Percentiles rank a stretch among this genome's conserved stretches.
Conservation (phyloP, 2,329 filamentous ascomycete genomes). For the Penicillium italicum region DNA sequence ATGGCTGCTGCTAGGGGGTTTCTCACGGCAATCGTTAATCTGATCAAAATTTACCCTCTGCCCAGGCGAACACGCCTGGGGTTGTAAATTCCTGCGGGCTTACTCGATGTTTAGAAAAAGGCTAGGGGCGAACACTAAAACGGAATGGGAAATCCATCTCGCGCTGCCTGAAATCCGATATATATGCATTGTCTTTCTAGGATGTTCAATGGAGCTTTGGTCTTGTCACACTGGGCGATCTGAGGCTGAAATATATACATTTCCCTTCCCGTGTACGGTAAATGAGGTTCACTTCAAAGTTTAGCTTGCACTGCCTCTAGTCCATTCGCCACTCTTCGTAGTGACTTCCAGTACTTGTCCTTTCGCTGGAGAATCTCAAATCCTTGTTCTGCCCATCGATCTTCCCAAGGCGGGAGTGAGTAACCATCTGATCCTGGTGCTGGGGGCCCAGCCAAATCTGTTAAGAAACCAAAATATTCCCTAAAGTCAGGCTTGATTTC, state of each 20-base stretch:
- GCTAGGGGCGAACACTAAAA: too few species aligned
- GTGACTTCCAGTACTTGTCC: slow-evolving; percentile 18
- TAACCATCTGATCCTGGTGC: slow-evolving; percentile 35
- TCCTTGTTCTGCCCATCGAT: slow-evolving; percentile 30
- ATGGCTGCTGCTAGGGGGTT: too few species aligned
- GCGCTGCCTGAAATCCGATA: background rate
- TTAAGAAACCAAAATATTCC: slow-evolving; percentile 41
- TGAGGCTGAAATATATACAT: background rate
- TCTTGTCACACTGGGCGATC: background rate
- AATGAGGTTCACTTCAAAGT: background rate
- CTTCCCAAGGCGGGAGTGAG: slow-evolving; percentile 38
- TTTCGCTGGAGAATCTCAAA: slow-evolving; percentile 21
- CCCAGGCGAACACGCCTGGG: too few species aligned
- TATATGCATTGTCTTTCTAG: background rate
- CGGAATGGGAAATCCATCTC: background rate
- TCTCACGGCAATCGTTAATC: too few species aligned
- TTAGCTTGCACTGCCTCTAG: background rate
- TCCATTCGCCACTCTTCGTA: slow-evolving; percentile 1
- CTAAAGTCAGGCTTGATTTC: slow-evolving; percentile 35
- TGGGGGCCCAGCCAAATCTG: slow-evolving; percentile 40
- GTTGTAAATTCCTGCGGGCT: too few species aligned
- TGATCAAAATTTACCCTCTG: too few species aligned
- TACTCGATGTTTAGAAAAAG: too few species aligned
- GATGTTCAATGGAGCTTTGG: background rate
- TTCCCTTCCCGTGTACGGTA: too few species aligned